Percentiles rank a stretch among this genome's conserved stretches.
Evolutionary conservation across 805 yeast genomes (phyloP).

Genomic region (Candida krabiensis): DNA sequence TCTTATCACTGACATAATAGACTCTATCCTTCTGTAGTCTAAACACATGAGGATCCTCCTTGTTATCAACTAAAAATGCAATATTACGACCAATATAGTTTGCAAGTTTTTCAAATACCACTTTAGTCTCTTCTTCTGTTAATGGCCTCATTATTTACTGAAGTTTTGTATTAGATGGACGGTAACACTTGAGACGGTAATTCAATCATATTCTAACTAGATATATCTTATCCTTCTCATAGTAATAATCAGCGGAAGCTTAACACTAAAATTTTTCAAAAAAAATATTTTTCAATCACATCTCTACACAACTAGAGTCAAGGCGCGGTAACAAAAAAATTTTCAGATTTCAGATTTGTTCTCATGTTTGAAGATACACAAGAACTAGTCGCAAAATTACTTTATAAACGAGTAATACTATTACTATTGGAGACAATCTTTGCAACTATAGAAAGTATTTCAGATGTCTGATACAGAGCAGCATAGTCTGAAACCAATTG

Average conservation of each 20-base stretch:
- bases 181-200: too few species aligned
- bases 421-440: background rate
- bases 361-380: too few species aligned
- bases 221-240: too few species aligned
- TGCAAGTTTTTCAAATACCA: slow-evolving; percentile 93
- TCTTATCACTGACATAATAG: slow-evolving; percentile 81
- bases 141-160: slow-evolving; percentile 86
- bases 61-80: slow-evolving; percentile 79
- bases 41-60: slow-evolving; percentile 88
- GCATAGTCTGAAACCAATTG: background rate
- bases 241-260: too few species aligned
- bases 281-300: background rate
- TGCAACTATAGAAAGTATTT: too few species aligned
- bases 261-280: background rate
- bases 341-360: too few species aligned
- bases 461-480: background rate
- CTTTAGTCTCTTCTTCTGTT: slow-evolving; percentile 96
- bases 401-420: slow-evolving; percentile 1
- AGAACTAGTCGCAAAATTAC: too few species aligned
- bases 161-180: too few species aligned
- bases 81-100: slow-evolving; percentile 97
- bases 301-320: background rate
- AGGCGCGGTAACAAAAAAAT: background rate
- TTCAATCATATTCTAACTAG: too few species aligned
- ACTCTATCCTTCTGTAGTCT: slow-evolving; percentile 96